Evolutionary conservation across 164 flowering plant genomes (phyloP).

Genomic region (Magnolia officinalis): DNA sequence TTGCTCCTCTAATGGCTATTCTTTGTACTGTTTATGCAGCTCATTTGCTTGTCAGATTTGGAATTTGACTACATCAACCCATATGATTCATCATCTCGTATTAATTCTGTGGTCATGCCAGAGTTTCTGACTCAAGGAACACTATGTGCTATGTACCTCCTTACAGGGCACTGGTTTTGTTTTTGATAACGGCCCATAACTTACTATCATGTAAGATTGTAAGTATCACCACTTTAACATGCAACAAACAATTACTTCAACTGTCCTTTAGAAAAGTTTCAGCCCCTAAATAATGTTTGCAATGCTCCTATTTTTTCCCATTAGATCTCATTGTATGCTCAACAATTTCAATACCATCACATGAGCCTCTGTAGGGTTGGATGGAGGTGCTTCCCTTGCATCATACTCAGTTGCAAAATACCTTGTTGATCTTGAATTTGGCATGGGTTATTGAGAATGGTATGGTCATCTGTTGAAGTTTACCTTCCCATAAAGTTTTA

Average conservation of each 20-base stretch:
- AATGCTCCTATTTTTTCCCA: neutral
- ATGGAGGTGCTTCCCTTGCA: neutral
- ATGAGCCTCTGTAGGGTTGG: neutral
- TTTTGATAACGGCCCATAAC: slow-evolving; percentile 52
- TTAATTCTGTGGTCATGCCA: slow-evolving; percentile 41
- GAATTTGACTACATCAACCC: slow-evolving; percentile 56
- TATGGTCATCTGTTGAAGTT: neutral
- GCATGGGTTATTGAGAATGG: neutral
- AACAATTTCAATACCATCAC: neutral
- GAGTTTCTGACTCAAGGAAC: slow-evolving; percentile 53
- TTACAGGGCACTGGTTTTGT: slow-evolving; percentile 69
- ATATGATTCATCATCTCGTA: slow-evolving; percentile 47
- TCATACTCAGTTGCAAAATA: neutral
- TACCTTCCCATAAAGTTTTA: neutral
- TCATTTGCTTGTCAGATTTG: slow-evolving; percentile 50
- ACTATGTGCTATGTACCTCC: slow-evolving; percentile 35
- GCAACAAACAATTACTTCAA: neutral
- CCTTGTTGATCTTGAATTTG: too few relatives aligned
- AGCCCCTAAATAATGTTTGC: neutral
- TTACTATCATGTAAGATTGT: slow-evolving; percentile 47
- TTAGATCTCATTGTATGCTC: neutral
- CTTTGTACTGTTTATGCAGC: slow-evolving; percentile 27
- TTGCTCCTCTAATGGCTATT: neutral
- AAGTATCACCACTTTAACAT: slow-evolving; percentile 19
- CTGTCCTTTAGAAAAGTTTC: neutral